Evolutionary conservation across 495 filamentous ascomycete species (phyloP).

Genomic region (Paragyromitra xinjiangensis): DNA sequence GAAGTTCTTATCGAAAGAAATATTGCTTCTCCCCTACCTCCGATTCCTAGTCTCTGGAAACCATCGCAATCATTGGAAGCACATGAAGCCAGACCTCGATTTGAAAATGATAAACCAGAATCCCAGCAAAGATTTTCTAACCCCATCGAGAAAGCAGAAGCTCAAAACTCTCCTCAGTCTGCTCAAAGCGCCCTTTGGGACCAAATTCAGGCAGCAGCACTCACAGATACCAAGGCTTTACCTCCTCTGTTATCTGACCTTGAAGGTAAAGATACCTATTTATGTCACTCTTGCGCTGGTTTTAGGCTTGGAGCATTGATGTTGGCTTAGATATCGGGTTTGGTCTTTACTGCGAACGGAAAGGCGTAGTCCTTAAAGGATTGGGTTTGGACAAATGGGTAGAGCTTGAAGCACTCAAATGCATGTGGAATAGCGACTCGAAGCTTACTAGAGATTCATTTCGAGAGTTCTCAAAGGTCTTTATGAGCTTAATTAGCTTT

Average conservation of each 20-base stretch:
- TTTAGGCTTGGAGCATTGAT: not conserved
- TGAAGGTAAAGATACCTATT: not conserved
- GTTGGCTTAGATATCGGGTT: constrained; percentile 22
- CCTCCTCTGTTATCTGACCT: not conserved
- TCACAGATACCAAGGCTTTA: not conserved
- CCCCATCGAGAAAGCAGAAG: not conserved
- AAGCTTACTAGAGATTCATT: constrained; percentile 23
- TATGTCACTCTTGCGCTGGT: not conserved
- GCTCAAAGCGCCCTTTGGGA: constrained; percentile 3
- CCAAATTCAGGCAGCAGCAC: constrained; percentile 21
- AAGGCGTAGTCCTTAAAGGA: not conserved
- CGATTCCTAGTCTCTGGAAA: not conserved
- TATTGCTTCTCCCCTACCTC: not conserved
- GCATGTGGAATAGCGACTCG: constrained; percentile 17
- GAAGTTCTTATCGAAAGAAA: no score
- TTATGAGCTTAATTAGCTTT: no score
- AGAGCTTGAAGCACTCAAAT: constrained; percentile 16
- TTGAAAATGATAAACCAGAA: no score
- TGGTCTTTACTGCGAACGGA: constrained; percentile 18
- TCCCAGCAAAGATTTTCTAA: not conserved
- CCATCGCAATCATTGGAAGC: not conserved
- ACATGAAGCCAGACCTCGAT: not conserved
- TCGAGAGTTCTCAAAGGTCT: constrained; percentile 2
- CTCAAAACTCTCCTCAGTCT: no score
- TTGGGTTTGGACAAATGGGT: constrained; percentile 13